Base-by-base conservation (phyloP, 805 yeast species). In the Jamesozyma rosinii region DNA sequence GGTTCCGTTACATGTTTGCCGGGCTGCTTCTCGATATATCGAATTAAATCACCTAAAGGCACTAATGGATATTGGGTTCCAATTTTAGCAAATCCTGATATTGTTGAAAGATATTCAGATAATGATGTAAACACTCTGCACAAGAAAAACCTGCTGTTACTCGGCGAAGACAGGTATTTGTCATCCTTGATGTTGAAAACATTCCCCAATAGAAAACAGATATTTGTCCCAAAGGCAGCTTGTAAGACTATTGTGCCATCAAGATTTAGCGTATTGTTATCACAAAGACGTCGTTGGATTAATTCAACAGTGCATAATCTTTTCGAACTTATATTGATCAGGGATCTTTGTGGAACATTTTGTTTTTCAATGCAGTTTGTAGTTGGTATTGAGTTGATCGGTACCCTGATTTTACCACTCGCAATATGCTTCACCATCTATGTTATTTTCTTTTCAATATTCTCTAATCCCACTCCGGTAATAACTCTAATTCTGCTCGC, bases 211-310 rank as follows among this genome's bases (percentile, higher is more conserved):
- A 76, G 96, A 67, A 85, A 83, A 50, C 95, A 83, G 64, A 65
- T 87, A 14, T 88, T 88, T 59, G 81, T 89, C 9, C 82, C 95
- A 2, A 86, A 86, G 59, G 96, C 96, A 3, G 90, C 84, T 3
- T 88, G 96, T 67, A 86, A 86, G 57, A 88, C 97, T 0, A 66
- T 87, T 47, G 96, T 82, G 14, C 97, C 97, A 0, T 83, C 81
- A 52, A 72, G 72, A 40, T 88, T 88, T 62, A 72, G 66, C 49
- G 92, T 88, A 38, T 69, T 88, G 49, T 69, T 88, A 37, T 88
- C 95, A 1, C 97, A 88, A 62, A 81, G 97, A 62, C 85, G 97
- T 68, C 83, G 97, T 61, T 88, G 97, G 97, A 88, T 88, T 54
- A 88, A 88, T 63, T 88, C 96, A 3, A 88, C 97, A 0, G 90